Percentiles rank a stretch among this genome's conserved stretches.
Evolutionary conservation across 2,329 filamentous ascomycete species (phyloP).

Genomic region (Penicillium crustosum): DNA sequence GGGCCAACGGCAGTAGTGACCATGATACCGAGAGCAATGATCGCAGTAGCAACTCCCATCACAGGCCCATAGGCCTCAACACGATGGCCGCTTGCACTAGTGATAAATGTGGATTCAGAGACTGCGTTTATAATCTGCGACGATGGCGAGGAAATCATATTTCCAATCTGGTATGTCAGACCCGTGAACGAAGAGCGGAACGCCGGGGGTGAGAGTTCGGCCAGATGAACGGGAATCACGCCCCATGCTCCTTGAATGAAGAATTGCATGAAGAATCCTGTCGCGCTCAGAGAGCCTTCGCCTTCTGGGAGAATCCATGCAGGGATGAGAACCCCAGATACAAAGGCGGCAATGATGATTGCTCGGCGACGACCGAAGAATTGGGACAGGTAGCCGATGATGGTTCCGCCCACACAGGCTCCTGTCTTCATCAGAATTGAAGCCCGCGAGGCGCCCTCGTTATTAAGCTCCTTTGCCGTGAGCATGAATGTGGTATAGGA

Average conservation of each 20-base stretch:
- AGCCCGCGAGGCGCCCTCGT: constrained; percentile 65
- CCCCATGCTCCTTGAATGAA: constrained; percentile 71
- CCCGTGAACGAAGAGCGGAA: constrained; percentile 70
- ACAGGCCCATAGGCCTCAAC: constrained; percentile 71
- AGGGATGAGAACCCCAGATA: constrained; percentile 67
- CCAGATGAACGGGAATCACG: constrained; percentile 70
- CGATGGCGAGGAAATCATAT: constrained; percentile 59
- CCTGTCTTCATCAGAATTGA: constrained; percentile 81
- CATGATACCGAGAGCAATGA: constrained; percentile 69
- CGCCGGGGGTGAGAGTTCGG: constrained; percentile 70
- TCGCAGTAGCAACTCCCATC: constrained; percentile 75
- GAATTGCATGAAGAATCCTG: constrained; percentile 56
- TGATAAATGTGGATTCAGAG: constrained; percentile 62
- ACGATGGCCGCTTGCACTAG: constrained; percentile 52
- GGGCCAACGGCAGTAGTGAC: constrained; percentile 69
- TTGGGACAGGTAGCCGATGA: constrained; percentile 68
- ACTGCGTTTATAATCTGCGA: constrained; percentile 77
- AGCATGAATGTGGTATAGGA: constrained; percentile 81
- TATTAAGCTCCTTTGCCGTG: constrained; percentile 66
- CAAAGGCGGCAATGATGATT: constrained; percentile 61
- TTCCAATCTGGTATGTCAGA: constrained; percentile 74
- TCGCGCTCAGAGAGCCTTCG: constrained; percentile 30
- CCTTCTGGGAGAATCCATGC: constrained; percentile 63
- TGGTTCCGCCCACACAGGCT: constrained; percentile 60
- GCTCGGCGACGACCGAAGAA: constrained; percentile 66